Evolutionary conservation across 495 filamentous ascomycete genomes (phyloP).

Genomic region (Cercophora newfieldiana): DNA sequence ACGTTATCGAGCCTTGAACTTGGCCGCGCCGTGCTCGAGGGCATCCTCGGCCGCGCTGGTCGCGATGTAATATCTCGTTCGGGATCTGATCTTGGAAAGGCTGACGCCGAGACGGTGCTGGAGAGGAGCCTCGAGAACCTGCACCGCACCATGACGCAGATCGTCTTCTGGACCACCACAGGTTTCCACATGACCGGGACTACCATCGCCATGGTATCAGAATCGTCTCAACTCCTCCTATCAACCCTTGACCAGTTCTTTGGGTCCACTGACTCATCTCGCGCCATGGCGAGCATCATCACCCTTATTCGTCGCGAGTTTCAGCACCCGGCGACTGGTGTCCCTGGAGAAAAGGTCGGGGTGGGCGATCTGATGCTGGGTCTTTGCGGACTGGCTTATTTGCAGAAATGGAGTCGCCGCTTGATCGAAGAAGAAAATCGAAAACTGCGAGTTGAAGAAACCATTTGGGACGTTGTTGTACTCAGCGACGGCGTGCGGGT

Average conservation of each 20-base stretch:
- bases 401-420: conserved; percentile 67
- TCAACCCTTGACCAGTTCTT: conserved; percentile 71
- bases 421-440: conserved; percentile 57
- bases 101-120: conserved; percentile 63
- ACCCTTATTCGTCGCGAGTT: conserved; percentile 73
- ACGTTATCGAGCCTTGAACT: conserved; percentile 71
- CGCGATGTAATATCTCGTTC: conserved; percentile 60
- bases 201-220: conserved; percentile 59
- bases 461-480: conserved; percentile 80
- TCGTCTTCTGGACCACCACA: conserved; percentile 66
- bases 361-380: conserved; percentile 67
- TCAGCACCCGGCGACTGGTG: conserved; percentile 58
- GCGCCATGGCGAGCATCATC: conserved; percentile 78
- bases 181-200: conserved; percentile 71
- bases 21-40: conserved; percentile 65
- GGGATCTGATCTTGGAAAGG: conserved; percentile 53
- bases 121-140: conserved; percentile 63
- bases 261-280: conserved; percentile 74
- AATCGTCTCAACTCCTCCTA: conserved; percentile 65
- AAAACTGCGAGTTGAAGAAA: conserved; percentile 56
- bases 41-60: conserved; percentile 67
- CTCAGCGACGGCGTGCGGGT: conserved; percentile 61
- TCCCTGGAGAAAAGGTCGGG: conserved; percentile 61
- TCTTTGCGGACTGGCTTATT: conserved; percentile 67
- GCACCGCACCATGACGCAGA: conserved; percentile 62